Evolutionary conservation across 371 early-diverging fungal species (phyloP).

Genomic region (Mortierella sp.): DNA sequence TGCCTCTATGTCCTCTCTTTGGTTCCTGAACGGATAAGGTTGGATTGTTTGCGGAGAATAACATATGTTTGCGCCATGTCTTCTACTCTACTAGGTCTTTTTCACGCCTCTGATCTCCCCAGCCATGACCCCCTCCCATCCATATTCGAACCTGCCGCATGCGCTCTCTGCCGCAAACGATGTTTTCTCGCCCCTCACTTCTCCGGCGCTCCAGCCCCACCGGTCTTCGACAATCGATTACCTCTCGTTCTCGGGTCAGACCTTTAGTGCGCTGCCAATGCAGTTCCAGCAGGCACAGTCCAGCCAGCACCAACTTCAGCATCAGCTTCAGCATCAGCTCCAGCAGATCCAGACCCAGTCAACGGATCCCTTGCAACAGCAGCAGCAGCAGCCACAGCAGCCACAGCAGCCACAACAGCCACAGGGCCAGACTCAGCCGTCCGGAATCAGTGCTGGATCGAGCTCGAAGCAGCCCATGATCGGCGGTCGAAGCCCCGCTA

Average conservation of each 20-base stretch:
- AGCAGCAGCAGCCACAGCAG: too few species aligned
- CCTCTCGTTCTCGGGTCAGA: constrained; percentile 43
- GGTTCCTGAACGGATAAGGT: neutral
- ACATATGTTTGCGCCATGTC: neutral
- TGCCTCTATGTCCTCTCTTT: too few species aligned
- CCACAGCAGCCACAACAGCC: too few species aligned
- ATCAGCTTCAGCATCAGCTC: too few species aligned
- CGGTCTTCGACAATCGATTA: constrained; percentile 43
- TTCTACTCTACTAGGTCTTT: constrained; percentile 58
- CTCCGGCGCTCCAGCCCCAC: constrained; percentile 72
- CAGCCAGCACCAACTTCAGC: constrained; percentile 58
- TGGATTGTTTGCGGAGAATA: constrained; percentile 7
- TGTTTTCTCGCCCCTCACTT: constrained; percentile 74
- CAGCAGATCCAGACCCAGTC: constrained; percentile 41
- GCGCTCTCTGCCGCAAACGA: constrained; percentile 51
- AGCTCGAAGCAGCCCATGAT: constrained; percentile 22
- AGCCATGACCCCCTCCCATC: constrained; percentile 71
- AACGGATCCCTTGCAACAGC: neutral
- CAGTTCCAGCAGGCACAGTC: constrained; percentile 41
- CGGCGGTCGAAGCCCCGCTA: constrained; percentile 31
- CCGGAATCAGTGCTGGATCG: constrained; percentile 17
- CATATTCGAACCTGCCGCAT: constrained; percentile 57
- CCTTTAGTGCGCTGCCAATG: constrained; percentile 35
- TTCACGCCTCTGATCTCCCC: constrained; percentile 79
- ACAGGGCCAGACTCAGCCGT: constrained; percentile 36